Conservation (phyloP, 768 basidiomycete species). For the Kwoniella dendrophila region DNA sequence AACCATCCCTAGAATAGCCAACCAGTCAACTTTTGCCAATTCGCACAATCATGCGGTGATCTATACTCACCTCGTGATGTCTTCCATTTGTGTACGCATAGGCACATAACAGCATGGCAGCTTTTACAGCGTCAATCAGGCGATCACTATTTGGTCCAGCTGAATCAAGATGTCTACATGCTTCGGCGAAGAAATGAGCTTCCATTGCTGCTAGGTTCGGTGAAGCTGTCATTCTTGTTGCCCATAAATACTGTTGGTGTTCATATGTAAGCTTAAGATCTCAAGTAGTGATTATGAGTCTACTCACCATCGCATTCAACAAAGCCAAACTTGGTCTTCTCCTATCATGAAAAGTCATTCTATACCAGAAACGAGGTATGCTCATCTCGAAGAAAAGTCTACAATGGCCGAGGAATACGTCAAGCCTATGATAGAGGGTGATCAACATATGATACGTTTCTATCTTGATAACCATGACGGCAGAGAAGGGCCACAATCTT, state of each 20-base stretch:
- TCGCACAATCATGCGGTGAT: not conserved
- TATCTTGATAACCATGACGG: not conserved
- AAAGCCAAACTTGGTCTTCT: slow-evolving; percentile 42
- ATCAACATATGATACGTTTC: not conserved
- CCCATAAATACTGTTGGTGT: slow-evolving; percentile 45
- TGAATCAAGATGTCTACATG: slow-evolving; percentile 31
- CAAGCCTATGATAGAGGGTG: slow-evolving; percentile 28
- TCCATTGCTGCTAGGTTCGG: slow-evolving; percentile 35
- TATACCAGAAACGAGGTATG: slow-evolving; percentile 42
- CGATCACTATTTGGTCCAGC: slow-evolving; percentile 38
- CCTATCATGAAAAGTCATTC: slow-evolving; percentile 40
- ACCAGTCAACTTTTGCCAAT: not conserved
- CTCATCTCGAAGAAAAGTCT: slow-evolving; percentile 49
- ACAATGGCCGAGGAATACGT: slow-evolving; percentile 39
- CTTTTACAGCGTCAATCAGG: slow-evolving; percentile 40
- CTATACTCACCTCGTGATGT: slow-evolving; percentile 39
- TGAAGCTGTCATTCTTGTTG: slow-evolving; percentile 38
- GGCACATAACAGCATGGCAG: slow-evolving; percentile 42
- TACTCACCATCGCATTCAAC: slow-evolving; percentile 46
- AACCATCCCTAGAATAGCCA: slow-evolving; percentile 37
- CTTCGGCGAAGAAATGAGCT: slow-evolving; percentile 31
- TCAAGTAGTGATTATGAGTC: too few species aligned
- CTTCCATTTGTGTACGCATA: slow-evolving; percentile 40
- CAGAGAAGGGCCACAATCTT: not conserved
- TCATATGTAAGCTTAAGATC: too few species aligned